phyloP scores from a whole-genome alignment of 495 filamentous ascomycete species.

The Alectoria sarmentosa region DNA sequence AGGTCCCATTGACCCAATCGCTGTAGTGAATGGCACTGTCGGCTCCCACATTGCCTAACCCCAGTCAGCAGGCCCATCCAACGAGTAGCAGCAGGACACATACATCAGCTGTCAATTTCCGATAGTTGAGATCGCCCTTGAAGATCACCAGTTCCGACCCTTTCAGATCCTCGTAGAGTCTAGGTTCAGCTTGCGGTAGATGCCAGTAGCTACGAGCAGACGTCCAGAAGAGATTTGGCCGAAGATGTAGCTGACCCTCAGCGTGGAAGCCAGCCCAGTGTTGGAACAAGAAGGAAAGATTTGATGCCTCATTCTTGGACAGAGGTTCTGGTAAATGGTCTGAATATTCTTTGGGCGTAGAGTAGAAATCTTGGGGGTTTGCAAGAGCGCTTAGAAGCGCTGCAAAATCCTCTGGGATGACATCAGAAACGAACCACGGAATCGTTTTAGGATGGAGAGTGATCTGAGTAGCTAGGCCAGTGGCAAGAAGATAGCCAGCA shows the following conservation, averaged over 20 bases:
- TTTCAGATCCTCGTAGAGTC: conserved; percentile 71
- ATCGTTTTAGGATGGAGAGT: conserved; percentile 91
- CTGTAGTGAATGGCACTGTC: conserved; percentile 75
- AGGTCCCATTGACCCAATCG: conserved; percentile 79
- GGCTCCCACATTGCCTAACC: conserved; percentile 65
- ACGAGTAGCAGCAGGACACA: not conserved
- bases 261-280: conserved; percentile 74
- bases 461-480: conserved; percentile 74
- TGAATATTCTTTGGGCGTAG: conserved; percentile 54
- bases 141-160: conserved; percentile 85
- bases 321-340: conserved; percentile 51
- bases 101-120: conserved; percentile 75
- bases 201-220: conserved; percentile 79
- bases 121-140: conserved; percentile 95
- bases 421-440: conserved; percentile 97
- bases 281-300: conserved; percentile 69
- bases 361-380: conserved; percentile 68
- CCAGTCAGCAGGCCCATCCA: not conserved
- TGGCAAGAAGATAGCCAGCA: conserved; percentile 76
- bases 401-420: conserved; percentile 75
- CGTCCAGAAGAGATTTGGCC: conserved; percentile 88
- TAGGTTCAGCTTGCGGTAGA: conserved; percentile 58
- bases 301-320: conserved; percentile 54
- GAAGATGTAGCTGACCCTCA: conserved; percentile 72
- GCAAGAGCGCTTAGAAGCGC: conserved; percentile 71